Percentiles rank a stretch among this genome's conserved stretches.
These are phyloP conservation scores for Xylaria cubensis DNA, from an alignment of 495 filamentous ascomycete genomes.

Conservation along the genomic window DNA sequence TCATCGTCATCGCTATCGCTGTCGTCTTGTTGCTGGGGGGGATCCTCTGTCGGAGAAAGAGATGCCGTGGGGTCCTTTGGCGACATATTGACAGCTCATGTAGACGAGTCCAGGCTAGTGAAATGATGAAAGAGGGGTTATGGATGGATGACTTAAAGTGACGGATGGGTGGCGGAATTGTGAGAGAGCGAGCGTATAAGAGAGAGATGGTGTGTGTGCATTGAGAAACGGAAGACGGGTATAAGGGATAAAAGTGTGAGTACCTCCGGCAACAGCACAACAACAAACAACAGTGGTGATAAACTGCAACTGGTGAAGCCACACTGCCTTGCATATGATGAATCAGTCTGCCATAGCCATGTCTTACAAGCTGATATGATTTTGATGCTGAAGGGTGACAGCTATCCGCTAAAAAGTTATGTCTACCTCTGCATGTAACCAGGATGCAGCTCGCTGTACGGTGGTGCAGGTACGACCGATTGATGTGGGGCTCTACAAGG, in stretches of 20 bases:
- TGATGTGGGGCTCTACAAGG: not conserved
- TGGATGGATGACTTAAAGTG: not conserved
- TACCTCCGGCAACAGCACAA: not conserved
- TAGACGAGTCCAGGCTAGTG: not conserved
- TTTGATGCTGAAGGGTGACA: not conserved
- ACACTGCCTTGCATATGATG: not conserved
- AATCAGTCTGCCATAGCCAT: not conserved
- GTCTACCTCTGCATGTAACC: too few relatives aligned
- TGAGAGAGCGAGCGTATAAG: not conserved
- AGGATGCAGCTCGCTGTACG: not conserved
- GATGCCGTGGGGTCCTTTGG: not conserved
- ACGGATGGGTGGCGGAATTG: not conserved
- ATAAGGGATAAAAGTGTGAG: not conserved
- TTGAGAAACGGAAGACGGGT: not conserved
- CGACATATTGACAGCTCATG: conserved; percentile 11
- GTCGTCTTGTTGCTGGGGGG: conserved; percentile 22
- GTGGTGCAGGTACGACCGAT: not conserved
- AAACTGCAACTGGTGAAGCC: not conserved
- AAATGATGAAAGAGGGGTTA: not conserved
- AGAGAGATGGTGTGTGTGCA: not conserved
- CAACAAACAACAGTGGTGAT: not conserved
- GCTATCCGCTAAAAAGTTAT: not conserved
- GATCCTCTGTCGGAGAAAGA: not conserved
- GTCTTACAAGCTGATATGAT: not conserved
- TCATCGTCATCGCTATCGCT: conserved; percentile 60